phyloP scores from a whole-genome alignment of 108 stramenopile species.

The Cyclotella atomus region DNA sequence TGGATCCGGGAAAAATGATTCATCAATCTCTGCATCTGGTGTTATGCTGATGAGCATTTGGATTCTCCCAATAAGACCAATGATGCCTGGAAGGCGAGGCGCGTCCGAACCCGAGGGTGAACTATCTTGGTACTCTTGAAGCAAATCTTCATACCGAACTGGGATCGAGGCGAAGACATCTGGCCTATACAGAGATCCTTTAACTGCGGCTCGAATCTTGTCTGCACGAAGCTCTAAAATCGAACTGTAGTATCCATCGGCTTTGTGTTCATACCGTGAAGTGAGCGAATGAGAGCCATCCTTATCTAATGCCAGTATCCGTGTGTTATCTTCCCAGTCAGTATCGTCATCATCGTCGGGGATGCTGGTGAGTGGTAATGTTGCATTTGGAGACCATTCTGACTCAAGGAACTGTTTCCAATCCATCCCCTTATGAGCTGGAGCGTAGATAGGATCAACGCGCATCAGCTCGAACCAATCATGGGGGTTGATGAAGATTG shows the following conservation, averaged over 20 bases:
- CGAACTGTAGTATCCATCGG: conserved; percentile 68
- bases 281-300: background rate
- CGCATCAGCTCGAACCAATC: conserved; percentile 66
- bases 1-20: conserved; percentile 51
- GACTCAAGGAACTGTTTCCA: conserved; percentile 31
- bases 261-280: conserved; percentile 70
- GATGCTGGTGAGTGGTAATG: background rate
- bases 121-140: conserved; percentile 25
- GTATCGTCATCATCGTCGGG: conserved; percentile 20
- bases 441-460: conserved; percentile 45
- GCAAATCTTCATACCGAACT: conserved; percentile 54
- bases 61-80: conserved; percentile 45
- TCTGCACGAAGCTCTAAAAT: conserved; percentile 61
- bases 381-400: conserved; percentile 25
- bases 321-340: conserved; percentile 15
- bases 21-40: conserved; percentile 50
- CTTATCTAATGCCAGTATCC: background rate
- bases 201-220: conserved; percentile 55
- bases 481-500: conserved; percentile 54
- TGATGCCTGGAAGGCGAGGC: conserved; percentile 24
- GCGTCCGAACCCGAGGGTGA: too few relatives aligned
- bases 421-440: conserved; percentile 22
- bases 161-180: conserved; percentile 55
- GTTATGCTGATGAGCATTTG: conserved; percentile 35
- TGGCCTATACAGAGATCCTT: conserved; percentile 42